These are phyloP conservation scores for Aspergillus jensenii DNA, from an alignment of 2,329 filamentous ascomycete species.

Conservation along the genomic window DNA sequence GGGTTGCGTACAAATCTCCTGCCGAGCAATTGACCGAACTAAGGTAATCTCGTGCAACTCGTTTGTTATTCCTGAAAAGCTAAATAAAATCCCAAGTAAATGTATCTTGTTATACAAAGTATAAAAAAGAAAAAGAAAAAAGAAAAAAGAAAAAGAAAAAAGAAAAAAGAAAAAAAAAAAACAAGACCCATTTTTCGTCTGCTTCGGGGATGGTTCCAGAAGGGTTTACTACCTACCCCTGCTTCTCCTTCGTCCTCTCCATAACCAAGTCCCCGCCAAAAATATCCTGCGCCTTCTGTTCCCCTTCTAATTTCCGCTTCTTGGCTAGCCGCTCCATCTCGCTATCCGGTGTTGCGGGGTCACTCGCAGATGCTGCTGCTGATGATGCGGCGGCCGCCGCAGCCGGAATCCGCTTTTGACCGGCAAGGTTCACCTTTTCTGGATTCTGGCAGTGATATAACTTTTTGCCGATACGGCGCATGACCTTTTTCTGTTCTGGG, in stretches of 20 bases:
- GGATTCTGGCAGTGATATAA: slow-evolving; percentile 50
- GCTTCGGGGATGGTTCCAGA: no score
- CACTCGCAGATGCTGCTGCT: slow-evolving; percentile 16
- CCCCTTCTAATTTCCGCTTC: slow-evolving; percentile 39
- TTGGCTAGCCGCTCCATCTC: slow-evolving; percentile 41
- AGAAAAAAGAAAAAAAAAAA: no score
- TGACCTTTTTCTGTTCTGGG: slow-evolving; percentile 41
- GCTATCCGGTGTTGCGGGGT: slow-evolving; percentile 32
- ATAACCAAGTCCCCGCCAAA: slow-evolving; percentile 40
- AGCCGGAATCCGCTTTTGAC: slow-evolving; percentile 43
- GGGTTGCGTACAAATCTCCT: no score
- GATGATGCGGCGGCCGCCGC: slow-evolving; percentile 27
- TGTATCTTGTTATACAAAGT: no score
- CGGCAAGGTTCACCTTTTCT: slow-evolving; percentile 45
- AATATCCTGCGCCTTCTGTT: slow-evolving; percentile 31
- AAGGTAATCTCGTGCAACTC: no score
- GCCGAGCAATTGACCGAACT: no score
- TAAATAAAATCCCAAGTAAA: no score
- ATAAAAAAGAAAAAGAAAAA: no score
- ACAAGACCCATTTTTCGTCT: no score
- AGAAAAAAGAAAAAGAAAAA: no score
- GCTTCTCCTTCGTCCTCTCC: slow-evolving; percentile 30
- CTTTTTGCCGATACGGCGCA: slow-evolving; percentile 50
- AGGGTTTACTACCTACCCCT: background rate
- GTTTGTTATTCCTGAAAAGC: no score